Percentiles rank a stretch among this genome's conserved stretches.
phyloP scores from a whole-genome alignment of 2,329 filamentous ascomycete species.

The Neofusicoccum sp. region DNA sequence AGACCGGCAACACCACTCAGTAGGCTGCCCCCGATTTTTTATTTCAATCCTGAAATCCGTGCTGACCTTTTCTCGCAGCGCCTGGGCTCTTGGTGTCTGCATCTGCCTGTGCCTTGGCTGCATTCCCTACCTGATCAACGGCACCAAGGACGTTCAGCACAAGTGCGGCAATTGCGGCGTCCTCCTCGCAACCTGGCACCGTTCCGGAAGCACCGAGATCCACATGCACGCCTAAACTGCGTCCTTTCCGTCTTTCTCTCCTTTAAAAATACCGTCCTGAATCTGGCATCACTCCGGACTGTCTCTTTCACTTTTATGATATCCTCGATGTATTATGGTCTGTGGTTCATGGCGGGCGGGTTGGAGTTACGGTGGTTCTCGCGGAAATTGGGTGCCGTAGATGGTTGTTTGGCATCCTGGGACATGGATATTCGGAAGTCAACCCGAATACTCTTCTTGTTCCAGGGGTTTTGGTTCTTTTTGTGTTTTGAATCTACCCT shows the following conservation, averaged over 20 bases:
- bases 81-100: slow-evolving; percentile 51
- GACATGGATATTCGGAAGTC: too few relatives aligned
- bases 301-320: not conserved
- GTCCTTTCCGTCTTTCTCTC: not conserved
- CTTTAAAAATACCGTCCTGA: not conserved
- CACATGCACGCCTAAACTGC: slow-evolving; percentile 38
- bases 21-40: slow-evolving; percentile 29
- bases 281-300: not conserved
- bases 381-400: not conserved
- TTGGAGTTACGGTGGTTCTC: not conserved
- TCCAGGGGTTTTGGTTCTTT: too few relatives aligned
- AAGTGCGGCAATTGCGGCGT: slow-evolving; percentile 51
- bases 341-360: not conserved
- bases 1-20: slow-evolving; percentile 47
- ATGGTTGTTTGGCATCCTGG: not conserved
- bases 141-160: slow-evolving; percentile 53
- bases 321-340: not conserved
- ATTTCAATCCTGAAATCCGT: not conserved
- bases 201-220: slow-evolving; percentile 51
- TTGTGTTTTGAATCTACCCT: too few relatives aligned
- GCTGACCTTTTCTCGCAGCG: slow-evolving; percentile 33
- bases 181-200: slow-evolving; percentile 52
- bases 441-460: too few relatives aligned
- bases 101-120: slow-evolving; percentile 49
- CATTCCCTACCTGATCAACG: slow-evolving; percentile 52